Evolutionary conservation across 169 alveolate genomes (phyloP), one percentile per base, ranked within the genome.

Genomic region (Babesia divergens): DNA sequence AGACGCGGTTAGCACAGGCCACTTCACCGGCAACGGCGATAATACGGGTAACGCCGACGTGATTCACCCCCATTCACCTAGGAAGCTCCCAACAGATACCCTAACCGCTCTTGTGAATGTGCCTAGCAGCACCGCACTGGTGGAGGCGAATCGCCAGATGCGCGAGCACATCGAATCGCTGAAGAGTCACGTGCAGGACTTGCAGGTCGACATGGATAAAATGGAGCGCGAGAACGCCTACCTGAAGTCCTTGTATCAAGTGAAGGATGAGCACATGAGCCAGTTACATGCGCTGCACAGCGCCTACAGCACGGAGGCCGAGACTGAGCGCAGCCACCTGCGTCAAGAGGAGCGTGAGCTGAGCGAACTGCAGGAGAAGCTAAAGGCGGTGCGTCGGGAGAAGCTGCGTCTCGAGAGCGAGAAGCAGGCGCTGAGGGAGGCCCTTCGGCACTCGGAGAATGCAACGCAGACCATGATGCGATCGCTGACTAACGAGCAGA

Each of bases 401-500:
- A 65, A 71, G 34, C 59, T 59, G 32, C 34, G 35, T 9, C 42
- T 29, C 42, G 56, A 42, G 32, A 47, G 59, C 31, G 75, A 80
- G 43, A 47, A 51, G 71, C 59, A 70, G 54, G 64, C 65, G 32
- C 77, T 80, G 34, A 34, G 65, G 13, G 84, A 80, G 49, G 67
- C 77, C 16, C 72, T 80, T n/a, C 26, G 55, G 42, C 88, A 80
- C 26, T 59, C 83, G n/a, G 88, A 80, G 42, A 62, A 60, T 53
- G 84, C 88, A 11, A 65, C 70, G 24, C 65, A 68, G 60, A 80
- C 84, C 37, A 80, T 80, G 84, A 52, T 80, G 50, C 49, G 88
- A 1, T 68, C 88, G 24, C 32, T 80, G 13, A 34, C 51, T 35
- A 66, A 31, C 49, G 83, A 80, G 56, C 88, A 70, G 37, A 56